These are phyloP conservation scores for Coemansia brasiliensis DNA, from an alignment of 192 early-diverging fungal species.

Conservation along the genomic window DNA sequence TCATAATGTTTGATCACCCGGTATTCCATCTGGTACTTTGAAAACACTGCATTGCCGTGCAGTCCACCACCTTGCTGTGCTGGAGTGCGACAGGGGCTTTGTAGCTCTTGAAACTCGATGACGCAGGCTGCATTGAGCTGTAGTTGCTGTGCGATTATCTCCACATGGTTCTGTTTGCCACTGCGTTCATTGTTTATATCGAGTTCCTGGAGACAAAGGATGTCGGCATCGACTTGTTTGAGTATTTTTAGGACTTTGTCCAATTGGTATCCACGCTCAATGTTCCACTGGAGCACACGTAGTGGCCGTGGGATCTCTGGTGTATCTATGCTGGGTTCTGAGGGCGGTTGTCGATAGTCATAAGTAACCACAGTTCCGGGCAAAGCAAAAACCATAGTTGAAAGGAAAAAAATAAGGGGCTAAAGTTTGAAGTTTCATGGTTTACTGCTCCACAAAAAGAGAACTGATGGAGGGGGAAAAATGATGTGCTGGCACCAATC, in stretches of 20 bases:
- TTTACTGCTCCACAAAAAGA: background rate
- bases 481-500: constrained; percentile 10
- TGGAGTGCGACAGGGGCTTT: constrained; percentile 56
- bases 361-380: constrained; percentile 38
- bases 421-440: background rate
- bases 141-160: constrained; percentile 61
- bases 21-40: constrained; percentile 63
- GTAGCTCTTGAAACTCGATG: constrained; percentile 74
- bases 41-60: constrained; percentile 77
- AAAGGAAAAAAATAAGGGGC: background rate
- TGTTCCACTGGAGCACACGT: constrained; percentile 78
- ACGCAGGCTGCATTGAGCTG: constrained; percentile 67
- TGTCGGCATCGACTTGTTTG: constrained; percentile 64
- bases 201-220: constrained; percentile 73
- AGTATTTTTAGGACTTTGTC: constrained; percentile 60
- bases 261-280: constrained; percentile 76
- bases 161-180: constrained; percentile 60
- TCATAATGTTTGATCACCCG: constrained; percentile 69
- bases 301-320: constrained; percentile 46
- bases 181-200: constrained; percentile 75
- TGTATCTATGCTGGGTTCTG: background rate
- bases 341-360: constrained; percentile 27
- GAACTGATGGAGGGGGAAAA: background rate
- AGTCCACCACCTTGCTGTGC: constrained; percentile 74
- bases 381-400: constrained; percentile 38